phyloP scores from a whole-genome alignment of 2,329 filamentous ascomycete species.

The Basipetospora chlamydospora region DNA sequence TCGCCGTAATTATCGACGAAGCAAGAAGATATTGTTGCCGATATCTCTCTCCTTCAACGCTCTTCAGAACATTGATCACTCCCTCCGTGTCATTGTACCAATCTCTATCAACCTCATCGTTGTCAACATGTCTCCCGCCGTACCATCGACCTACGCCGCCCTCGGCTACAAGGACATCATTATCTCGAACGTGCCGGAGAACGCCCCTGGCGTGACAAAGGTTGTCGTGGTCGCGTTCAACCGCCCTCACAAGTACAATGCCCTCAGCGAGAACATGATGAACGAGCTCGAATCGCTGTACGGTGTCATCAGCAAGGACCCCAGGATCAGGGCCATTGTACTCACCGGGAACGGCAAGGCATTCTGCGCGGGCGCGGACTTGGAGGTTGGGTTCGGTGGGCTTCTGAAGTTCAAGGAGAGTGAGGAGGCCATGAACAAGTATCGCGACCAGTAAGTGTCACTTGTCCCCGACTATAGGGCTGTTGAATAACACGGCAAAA shows the following conservation, averaged over 20 bases:
- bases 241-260: constrained; percentile 43
- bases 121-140: neutral
- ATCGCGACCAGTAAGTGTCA: constrained; percentile 1
- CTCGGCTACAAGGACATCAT: constrained; percentile 6
- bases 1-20: too few relatives aligned
- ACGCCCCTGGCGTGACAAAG: constrained; percentile 17
- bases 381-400: constrained; percentile 42
- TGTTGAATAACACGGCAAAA: neutral
- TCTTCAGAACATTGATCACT: too few relatives aligned
- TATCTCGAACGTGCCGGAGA: constrained; percentile 5
- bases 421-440: constrained; percentile 11
- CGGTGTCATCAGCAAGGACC: constrained; percentile 37
- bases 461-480: neutral
- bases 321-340: constrained; percentile 44
- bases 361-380: constrained; percentile 55
- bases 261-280: constrained; percentile 24
- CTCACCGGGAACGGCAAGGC: constrained; percentile 48
- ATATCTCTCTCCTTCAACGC: too few relatives aligned
- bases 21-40: too few relatives aligned
- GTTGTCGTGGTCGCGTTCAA: constrained; percentile 46
- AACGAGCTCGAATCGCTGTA: constrained; percentile 15
- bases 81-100: too few relatives aligned
- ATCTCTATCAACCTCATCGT: too few relatives aligned
- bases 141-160: constrained; percentile 3
- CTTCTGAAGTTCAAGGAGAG: constrained; percentile 8